These are phyloP conservation scores for Phytopythium mirpurense DNA, from an alignment of 352 stramenopile genomes.

Conservation along the genomic window DNA sequence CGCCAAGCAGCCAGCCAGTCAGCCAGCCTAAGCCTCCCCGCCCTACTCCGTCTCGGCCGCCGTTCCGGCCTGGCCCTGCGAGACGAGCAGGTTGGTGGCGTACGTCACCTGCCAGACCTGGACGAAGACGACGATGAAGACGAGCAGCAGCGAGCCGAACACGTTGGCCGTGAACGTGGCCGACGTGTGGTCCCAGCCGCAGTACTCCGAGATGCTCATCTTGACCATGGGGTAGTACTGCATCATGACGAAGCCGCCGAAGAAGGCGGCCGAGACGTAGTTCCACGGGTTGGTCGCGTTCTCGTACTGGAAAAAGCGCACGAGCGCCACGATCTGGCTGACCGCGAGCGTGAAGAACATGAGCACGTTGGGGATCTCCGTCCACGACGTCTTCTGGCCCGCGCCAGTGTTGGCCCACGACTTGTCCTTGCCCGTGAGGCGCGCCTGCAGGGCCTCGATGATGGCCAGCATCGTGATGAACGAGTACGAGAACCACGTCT, in stretches of 20 bases:
- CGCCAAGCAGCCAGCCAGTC: too few species aligned
- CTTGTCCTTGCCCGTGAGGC: constrained; percentile 79
- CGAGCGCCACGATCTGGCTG: constrained; percentile 66
- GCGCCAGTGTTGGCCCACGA: constrained; percentile 88
- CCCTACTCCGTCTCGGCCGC: too few species aligned
- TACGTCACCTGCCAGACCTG: constrained; percentile 88
- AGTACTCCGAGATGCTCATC: constrained; percentile 90
- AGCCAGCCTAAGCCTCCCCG: constrained; percentile 14
- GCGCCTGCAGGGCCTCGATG: constrained; percentile 68
- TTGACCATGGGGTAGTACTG: constrained; percentile 89
- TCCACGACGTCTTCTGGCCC: constrained; percentile 86
- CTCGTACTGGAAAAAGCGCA: constrained; percentile 88
- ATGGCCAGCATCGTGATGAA: constrained; percentile 89
- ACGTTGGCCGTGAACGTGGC: constrained; percentile 83
- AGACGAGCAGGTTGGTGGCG: constrained; percentile 56
- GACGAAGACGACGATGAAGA: constrained; percentile 84
- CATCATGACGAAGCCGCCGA: constrained; percentile 83
- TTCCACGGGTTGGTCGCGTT: constrained; percentile 87
- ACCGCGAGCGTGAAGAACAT: constrained; percentile 84
- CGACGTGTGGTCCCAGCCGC: constrained; percentile 82
- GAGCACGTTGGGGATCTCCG: constrained; percentile 86
- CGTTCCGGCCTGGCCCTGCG: constrained; percentile 33
- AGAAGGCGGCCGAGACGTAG: constrained; percentile 87
- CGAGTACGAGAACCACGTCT: constrained; percentile 89
- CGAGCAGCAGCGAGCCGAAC: constrained; percentile 75